These are phyloP conservation scores for Aspergillus sp. DNA, from an alignment of 2,329 filamentous ascomycete species.

Conservation along the genomic window DNA sequence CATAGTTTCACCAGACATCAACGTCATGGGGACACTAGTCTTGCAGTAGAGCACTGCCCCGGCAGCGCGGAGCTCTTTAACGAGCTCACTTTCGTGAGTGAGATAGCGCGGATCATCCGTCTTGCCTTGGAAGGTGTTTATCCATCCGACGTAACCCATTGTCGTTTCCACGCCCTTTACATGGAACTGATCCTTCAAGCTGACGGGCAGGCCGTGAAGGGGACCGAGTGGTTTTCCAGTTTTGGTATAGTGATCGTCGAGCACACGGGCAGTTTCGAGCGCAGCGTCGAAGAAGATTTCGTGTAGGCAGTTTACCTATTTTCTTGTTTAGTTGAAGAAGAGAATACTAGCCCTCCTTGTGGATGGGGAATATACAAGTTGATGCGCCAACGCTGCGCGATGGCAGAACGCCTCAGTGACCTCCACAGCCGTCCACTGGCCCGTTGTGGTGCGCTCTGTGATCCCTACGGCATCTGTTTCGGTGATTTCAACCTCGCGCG, in stretches of 20 bases:
- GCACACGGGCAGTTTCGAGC: conserved; percentile 48
- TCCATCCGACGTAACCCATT: conserved; percentile 68
- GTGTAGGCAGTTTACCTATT: conserved; percentile 51
- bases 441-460: conserved; percentile 54
- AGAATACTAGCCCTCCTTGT: neutral
- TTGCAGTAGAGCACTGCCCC: conserved; percentile 59
- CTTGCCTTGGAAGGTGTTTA: conserved; percentile 61
- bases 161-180: conserved; percentile 54
- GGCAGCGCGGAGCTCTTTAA: conserved; percentile 53
- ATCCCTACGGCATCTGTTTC: conserved; percentile 61
- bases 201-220: conserved; percentile 64
- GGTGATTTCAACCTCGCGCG: conserved; percentile 61
- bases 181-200: conserved; percentile 53
- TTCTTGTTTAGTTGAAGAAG: neutral
- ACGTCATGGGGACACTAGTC: conserved; percentile 58
- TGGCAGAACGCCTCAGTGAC: conserved; percentile 60
- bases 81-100: conserved; percentile 60
- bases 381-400: conserved; percentile 59
- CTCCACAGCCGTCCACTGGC: conserved; percentile 58
- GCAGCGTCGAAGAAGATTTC: conserved; percentile 59
- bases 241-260: conserved; percentile 50
- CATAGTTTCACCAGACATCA: conserved; percentile 61
- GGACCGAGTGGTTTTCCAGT: conserved; percentile 55
- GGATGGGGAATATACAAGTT: conserved; percentile 46
- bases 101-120: conserved; percentile 53